phyloP scores from a whole-genome alignment of 2,329 filamentous ascomycete genomes.

The Aureobasidium mangrovei region DNA sequence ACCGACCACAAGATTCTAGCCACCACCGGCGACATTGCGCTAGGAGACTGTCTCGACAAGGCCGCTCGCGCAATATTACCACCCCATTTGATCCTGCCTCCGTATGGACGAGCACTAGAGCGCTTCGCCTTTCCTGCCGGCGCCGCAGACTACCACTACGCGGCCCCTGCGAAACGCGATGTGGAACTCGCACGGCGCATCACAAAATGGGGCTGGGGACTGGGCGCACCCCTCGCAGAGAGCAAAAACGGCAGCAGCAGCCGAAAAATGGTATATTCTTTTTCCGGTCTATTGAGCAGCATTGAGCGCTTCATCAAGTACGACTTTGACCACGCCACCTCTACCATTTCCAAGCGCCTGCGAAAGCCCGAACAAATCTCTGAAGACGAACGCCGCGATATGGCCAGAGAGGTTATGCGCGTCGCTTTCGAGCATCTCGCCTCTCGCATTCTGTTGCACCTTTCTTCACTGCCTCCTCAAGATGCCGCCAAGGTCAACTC shows the following conservation, averaged over 20 bases:
- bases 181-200: conserved; percentile 45
- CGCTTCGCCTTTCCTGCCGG: conserved; percentile 60
- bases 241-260: conserved; percentile 33
- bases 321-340: conserved; percentile 20
- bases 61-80: conserved; percentile 70
- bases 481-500: conserved; percentile 38
- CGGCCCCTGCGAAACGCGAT: conserved; percentile 48
- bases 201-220: conserved; percentile 54
- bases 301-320: conserved; percentile 50
- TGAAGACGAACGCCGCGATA: conserved; percentile 52
- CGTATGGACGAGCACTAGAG: conserved; percentile 76
- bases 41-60: conserved; percentile 88
- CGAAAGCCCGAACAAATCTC: conserved; percentile 35
- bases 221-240: conserved; percentile 59
- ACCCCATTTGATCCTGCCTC: conserved; percentile 50
- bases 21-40: conserved; percentile 66
- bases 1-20: conserved; percentile 66
- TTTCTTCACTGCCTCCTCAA: conserved; percentile 15
- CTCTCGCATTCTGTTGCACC: conserved; percentile 56
- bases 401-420: conserved; percentile 69
- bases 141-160: conserved; percentile 46
- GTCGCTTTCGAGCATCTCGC: conserved; percentile 81
- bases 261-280: conserved; percentile 57
- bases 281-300: conserved; percentile 60
- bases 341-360: conserved; percentile 25